Evolutionary conservation across 164 flowering plant genomes (phyloP).

Genomic region (Vitis amurensis): DNA sequence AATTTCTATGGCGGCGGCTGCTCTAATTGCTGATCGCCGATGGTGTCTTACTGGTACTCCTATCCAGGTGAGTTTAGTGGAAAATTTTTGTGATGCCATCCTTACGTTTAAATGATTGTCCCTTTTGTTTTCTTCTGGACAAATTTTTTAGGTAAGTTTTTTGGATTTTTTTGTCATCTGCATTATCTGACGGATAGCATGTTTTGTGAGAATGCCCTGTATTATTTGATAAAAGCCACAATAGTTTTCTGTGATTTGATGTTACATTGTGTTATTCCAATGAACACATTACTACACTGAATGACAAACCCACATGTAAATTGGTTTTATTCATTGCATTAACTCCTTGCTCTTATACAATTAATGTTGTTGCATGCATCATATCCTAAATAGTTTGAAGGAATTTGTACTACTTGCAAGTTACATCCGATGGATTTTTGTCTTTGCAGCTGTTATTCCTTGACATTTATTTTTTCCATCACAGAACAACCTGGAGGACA

Average conservation of each 20-base stretch:
- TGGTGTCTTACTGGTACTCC: conserved; percentile 99
- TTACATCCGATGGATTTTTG: no score
- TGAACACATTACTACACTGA: no score
- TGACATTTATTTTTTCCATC: conserved; percentile 12
- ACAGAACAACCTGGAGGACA: conserved; percentile 92
- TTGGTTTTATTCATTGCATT: background rate
- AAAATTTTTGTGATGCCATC: background rate
- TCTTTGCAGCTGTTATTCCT: background rate
- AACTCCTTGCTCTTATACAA: background rate
- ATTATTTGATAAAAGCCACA: background rate
- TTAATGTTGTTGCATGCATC: background rate
- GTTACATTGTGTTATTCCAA: no score
- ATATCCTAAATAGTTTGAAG: background rate
- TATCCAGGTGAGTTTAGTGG: conserved; percentile 62
- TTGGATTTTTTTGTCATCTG: no score
- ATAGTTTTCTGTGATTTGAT: no score
- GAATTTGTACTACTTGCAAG: background rate
- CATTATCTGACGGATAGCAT: no score
- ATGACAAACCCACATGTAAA: background rate
- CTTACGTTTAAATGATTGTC: background rate
- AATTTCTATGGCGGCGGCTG: conserved; percentile 86
- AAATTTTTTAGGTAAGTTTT: no score
- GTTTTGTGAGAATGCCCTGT: background rate
- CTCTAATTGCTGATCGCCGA: conserved; percentile 81
- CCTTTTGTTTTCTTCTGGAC: background rate